Conservation (phyloP, 2,329 filamentous ascomycete genomes). For the Aspergillus texensis region DNA sequence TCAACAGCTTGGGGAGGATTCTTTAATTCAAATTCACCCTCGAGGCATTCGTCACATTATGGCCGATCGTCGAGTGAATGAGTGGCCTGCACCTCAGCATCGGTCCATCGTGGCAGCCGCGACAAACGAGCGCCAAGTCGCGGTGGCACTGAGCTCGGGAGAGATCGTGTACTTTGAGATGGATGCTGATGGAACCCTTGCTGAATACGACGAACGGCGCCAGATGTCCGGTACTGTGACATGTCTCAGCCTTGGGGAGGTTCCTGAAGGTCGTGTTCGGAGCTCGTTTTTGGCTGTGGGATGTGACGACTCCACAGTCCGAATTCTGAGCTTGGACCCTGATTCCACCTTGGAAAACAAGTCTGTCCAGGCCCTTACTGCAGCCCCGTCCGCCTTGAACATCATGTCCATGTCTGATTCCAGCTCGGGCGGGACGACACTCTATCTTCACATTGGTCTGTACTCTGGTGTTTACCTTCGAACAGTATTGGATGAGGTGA, state of each 20-base stretch:
- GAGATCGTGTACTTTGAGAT: conserved; percentile 99
- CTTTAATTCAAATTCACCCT: conserved; percentile 92
- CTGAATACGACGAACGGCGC: conserved; percentile 92
- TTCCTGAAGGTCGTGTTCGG: conserved; percentile 84
- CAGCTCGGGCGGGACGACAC: conserved; percentile 80
- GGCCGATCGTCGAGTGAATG: conserved; percentile 74
- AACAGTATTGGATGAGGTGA: conserved; percentile 92
- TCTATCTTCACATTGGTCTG: conserved; percentile 94
- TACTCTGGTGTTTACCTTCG: conserved; percentile 95
- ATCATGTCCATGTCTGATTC: conserved; percentile 98
- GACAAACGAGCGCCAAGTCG: conserved; percentile 90
- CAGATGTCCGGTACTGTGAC: conserved; percentile 96
- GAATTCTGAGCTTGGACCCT: conserved; percentile 85
- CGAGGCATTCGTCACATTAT: conserved; percentile 92
- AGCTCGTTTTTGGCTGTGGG: conserved; percentile 95
- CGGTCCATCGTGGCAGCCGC: conserved; percentile 92
- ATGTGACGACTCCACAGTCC: conserved; percentile 94
- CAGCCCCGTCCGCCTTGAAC: conserved; percentile 81
- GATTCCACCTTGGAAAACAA: conserved; percentile 91
- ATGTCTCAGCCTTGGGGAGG: conserved; percentile 87
- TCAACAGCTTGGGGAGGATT: conserved; percentile 90
- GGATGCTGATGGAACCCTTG: conserved; percentile 85
- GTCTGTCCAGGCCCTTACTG: conserved; percentile 90
- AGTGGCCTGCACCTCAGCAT: conserved; percentile 93
- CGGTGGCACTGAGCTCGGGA: conserved; percentile 89